Base-by-base conservation (phyloP, 352 stramenopile species). In the Phytophthora aleatoria region DNA sequence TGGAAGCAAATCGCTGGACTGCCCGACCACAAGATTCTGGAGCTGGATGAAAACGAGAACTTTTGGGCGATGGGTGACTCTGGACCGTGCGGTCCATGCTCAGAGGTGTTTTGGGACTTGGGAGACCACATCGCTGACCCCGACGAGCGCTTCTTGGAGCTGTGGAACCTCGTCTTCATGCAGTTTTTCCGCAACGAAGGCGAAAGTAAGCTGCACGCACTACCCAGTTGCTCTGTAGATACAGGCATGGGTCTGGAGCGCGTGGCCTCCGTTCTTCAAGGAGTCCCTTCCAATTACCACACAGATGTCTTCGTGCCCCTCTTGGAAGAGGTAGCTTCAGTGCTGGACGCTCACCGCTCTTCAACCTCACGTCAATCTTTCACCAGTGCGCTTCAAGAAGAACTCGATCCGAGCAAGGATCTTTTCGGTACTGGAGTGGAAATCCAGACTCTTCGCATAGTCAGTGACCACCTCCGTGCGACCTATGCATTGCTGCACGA, bases 121-220 rank as follows among this genome's bases (percentile, higher is more conserved):
- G 75, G 79, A 31, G 81, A 91, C 16, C 74, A 87, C 61, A 90
- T 91, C 24, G 61, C 69, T 44, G 92, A 98, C 80, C 83, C 92
- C 10, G 76, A 91, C 41, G 82, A 91, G 48, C 81, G 80, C 24
- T 94, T 76, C 36, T 81, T 98, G 57, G 92, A 98, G 78, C 98
- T 99, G 51, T 99, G 96, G 96, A 99, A 99, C 71, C 87, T 98
- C 60, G 96, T 99, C 12, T 99, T 99, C 70, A 99, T 99, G 84
- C 96, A 99, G 78, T 98, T 97, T 71, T 97, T 96, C 79, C 90
- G 96, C 38, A 87, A 97, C 43, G 81, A 89, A 44, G 85, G 95
- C 58, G 53, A 63, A 5, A 86, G 82, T 6, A 81, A 75, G 26
- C 68, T 98, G 43, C 71, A 90, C 51, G 62, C 86, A 42, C 77